Percentiles rank a stretch among this genome's conserved stretches.
Evolutionary conservation across 1,284 basidiomycete genomes (phyloP).

Genomic region (Austropuccinia psidii): DNA sequence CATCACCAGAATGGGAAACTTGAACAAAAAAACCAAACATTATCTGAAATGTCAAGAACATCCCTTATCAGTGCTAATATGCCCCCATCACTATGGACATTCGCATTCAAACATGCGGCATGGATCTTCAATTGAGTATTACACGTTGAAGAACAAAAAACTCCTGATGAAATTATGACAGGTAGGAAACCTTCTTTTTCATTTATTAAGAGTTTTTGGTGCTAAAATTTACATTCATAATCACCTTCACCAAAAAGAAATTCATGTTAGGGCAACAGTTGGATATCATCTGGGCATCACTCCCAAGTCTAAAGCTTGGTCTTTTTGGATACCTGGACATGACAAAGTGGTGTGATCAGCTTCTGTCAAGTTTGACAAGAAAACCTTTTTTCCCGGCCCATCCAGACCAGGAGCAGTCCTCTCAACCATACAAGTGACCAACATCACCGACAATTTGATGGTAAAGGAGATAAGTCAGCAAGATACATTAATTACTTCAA

Average conservation of each 20-base stretch:
- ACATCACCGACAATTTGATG: too few species aligned
- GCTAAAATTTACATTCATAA: not conserved
- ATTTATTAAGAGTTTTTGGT: not conserved
- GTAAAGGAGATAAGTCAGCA: too few species aligned
- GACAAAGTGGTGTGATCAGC: too few species aligned
- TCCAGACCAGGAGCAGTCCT: too few species aligned
- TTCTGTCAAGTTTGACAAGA: too few species aligned
- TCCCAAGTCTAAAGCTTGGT: not conserved
- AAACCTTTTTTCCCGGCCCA: too few species aligned
- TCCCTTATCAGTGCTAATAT: not conserved
- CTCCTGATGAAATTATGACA: not conserved
- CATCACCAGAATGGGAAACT: slow-evolving; percentile 10
- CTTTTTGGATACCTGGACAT: not conserved
- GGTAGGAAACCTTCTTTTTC: not conserved
- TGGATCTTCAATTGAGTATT: not conserved
- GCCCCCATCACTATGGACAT: not conserved
- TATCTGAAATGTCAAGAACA: not conserved
- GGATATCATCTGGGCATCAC: not conserved
- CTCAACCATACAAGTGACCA: too few species aligned
- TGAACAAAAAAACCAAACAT: not conserved
- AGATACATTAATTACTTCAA: too few species aligned
- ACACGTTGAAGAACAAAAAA: not conserved
- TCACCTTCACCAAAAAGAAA: not conserved
- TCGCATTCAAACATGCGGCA: not conserved
- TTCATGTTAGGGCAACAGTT: not conserved